phyloP scores from a whole-genome alignment of 2,329 filamentous ascomycete species.

The Cladophialophora carrionii region DNA sequence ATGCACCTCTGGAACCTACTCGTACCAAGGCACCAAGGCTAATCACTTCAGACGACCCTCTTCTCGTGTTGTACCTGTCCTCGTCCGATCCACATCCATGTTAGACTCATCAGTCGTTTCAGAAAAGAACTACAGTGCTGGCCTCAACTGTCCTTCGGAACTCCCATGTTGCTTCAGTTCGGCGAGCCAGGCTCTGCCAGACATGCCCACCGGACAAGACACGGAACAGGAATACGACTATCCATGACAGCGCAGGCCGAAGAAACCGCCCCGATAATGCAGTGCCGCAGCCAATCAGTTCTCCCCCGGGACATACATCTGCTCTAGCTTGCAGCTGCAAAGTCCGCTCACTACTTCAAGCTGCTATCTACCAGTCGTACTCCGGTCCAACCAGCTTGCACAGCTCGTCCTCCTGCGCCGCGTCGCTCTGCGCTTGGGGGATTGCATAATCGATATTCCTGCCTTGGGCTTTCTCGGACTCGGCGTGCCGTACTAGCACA shows the following conservation, averaged over 20 bases:
- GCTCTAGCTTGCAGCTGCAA: slow-evolving; percentile 18
- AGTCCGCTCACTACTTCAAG: slow-evolving; percentile 17
- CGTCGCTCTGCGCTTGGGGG: slow-evolving; percentile 30
- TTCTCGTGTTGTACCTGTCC: not conserved
- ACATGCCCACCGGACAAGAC: not conserved
- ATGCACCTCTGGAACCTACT: too few species aligned
- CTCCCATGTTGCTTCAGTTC: not conserved
- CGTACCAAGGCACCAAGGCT: not conserved
- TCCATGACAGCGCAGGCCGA: not conserved
- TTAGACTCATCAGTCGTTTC: not conserved
- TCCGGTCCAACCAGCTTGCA: slow-evolving; percentile 33
- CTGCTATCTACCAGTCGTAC: slow-evolving; percentile 26
- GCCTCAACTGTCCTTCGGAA: not conserved
- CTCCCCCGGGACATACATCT: not conserved
- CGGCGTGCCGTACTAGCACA: slow-evolving; percentile 29
- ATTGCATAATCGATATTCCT: slow-evolving; percentile 34
- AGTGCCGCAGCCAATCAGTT: slow-evolving; percentile 14
- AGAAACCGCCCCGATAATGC: slow-evolving; percentile 10
- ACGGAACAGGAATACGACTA: not conserved
- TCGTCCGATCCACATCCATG: not conserved
- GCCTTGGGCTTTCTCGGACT: slow-evolving; percentile 28
- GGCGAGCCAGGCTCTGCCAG: not conserved
- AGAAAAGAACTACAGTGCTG: not conserved
- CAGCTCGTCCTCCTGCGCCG: slow-evolving; percentile 27
- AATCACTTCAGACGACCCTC: not conserved